A percentile compares a stretch with the other conserved stretches of the same genome.
Conservation (phyloP, 1,284 basidiomycete species). For the Ganoderma boninense region DNA sequence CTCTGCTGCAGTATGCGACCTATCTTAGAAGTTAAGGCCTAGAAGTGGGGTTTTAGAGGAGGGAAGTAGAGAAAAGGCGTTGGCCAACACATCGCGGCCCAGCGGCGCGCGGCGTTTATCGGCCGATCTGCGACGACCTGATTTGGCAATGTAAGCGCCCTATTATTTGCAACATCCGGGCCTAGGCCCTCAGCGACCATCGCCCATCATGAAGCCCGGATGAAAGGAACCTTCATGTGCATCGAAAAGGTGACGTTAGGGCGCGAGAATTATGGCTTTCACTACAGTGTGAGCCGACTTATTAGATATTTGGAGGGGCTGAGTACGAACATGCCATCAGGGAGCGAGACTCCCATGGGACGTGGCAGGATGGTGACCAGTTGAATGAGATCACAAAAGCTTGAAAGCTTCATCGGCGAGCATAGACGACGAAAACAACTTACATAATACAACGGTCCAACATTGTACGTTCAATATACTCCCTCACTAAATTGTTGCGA, state of each 20-base stretch:
- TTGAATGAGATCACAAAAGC: not conserved
- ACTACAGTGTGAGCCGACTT: no score
- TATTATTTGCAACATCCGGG: not conserved
- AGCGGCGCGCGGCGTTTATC: not conserved
- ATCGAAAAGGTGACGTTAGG: no score
- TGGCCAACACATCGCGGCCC: not conserved
- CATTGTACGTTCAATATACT: no score
- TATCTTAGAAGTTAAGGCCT: not conserved
- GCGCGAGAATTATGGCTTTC: no score
- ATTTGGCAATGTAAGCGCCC: not conserved
- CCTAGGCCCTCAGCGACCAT: not conserved
- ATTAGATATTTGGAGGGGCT: no score
- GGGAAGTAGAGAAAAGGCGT: not conserved
- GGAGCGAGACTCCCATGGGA: no score
- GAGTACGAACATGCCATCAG: no score
- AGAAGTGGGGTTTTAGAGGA: not conserved
- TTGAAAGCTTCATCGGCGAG: not conserved
- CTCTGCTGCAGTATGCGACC: no score
- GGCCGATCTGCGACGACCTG: not conserved
- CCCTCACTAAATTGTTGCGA: no score
- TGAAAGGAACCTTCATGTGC: no score
- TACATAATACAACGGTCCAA: no score
- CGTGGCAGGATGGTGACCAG: not conserved
- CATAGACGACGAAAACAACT: not conserved
- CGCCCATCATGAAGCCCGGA: not conserved